Base-by-base conservation (phyloP, 164 flowering plant genomes). In the Chimonanthus salicifolius region DNA sequence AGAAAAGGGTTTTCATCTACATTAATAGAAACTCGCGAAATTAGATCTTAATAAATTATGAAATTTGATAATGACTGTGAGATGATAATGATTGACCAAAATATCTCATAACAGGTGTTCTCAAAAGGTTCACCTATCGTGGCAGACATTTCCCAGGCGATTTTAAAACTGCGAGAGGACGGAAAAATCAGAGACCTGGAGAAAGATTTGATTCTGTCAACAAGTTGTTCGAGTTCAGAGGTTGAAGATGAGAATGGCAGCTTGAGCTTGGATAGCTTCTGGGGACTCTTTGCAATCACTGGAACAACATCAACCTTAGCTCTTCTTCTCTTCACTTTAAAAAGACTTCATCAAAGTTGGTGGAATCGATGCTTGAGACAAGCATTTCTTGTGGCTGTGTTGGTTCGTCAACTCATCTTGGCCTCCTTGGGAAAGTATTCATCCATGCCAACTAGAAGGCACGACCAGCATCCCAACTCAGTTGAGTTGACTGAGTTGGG, bases 71-170 rank as follows among this genome's bases (percentile, higher is more conserved):
- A 20, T 20, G 21, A 20, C 21, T 20, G 21, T 20, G 21, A 20
- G 33, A 33, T 33, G 33, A 33, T 33, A 33, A 33, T 33, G 33
- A 33, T 33, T 33, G 33, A 33, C 33, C 33, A 1, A 33, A 33
- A 33, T 33, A 33, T 33, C 33, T 33, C 33, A 33, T 33, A 1
- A 33, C 33, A 78, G 80, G 80, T 49, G 44, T 78, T 78, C 68
- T 72, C 77, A 13, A 78, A 78, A 45, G 77, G 77, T 8, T 78
- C 80, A 49, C 58, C 48, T 43, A 9, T 78, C 21, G 58, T 70
- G 5, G 9, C 73, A 4, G 76, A 73, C 51, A 45, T 77, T 5
- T 71, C 75, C 11, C 50, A 73, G 44, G 80, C 71, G 11, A 47
- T 77, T 33, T 16, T 77, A 33, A 77, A 63, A n/a, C 33, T 73